Base-by-base conservation (phyloP, 371 early-diverging fungal genomes). In the Rhizopus arrhizus region DNA sequence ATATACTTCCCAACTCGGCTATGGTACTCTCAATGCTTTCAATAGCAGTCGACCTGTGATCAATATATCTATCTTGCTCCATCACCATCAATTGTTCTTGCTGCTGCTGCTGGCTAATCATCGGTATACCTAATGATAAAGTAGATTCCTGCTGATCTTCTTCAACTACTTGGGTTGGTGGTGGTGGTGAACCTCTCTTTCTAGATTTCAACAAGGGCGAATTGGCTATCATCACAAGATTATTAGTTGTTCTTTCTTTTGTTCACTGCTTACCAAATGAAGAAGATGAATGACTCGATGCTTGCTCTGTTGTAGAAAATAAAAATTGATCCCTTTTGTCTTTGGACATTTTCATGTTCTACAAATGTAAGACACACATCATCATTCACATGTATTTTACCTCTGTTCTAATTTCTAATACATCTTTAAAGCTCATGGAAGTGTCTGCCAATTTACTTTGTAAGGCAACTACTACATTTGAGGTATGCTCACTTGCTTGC, bases 1-100 rank as follows among this genome's bases (percentile, higher is more conserved):
- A 98, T 29, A 98, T 95, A 53, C 89, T 86, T 12, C 98, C 99
- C n/a, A 98, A 84, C 69, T 98, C 99, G 0, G 95, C 91, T 58
- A 98, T 95, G 1, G 99, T 98, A 10, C 93, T 89, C 62, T 98
- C 99, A 55, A 98, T 97, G 13, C 91, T 88, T 63, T 93, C 92
- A 55, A 98, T 96, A 2, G 99, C 97, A 3, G 89, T 85, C 0
- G 89, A 84, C 48, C 99, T 81, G 48, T 85, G 85, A 56, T 96
- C 94, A 49, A 95, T 80, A 69, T 95, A 92, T 58, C 85, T 79
- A 58, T 85, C 77, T 53, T 89, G 78, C 35, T 76, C 73, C 32
- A 73, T 62, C 58, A 81, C 65, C 55, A 80, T 61, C 62, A 85
- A 62, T 58, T 82, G 76, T 69, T 87, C 84, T 65, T 88, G 90